These are phyloP conservation scores for Fagus crenata DNA, from an alignment of 306 rosid species.

Conservation along the genomic window DNA sequence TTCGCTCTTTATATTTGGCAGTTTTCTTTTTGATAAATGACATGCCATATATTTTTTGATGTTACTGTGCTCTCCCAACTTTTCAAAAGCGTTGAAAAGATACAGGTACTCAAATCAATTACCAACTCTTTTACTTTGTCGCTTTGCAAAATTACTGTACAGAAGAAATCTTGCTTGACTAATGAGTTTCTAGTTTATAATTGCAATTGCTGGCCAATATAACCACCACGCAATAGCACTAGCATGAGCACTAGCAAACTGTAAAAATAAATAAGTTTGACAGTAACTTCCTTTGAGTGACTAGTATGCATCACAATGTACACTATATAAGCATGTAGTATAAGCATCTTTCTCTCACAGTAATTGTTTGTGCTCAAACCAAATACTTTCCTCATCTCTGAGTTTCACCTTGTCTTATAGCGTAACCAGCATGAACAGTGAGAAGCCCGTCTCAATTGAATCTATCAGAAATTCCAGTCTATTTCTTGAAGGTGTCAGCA, in stretches of 20 bases:
- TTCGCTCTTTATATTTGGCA: not conserved
- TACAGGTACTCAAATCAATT: too few relatives aligned
- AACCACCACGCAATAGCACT: too few relatives aligned
- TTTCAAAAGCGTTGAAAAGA: too few relatives aligned
- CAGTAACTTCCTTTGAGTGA: too few relatives aligned
- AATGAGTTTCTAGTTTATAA: not conserved
- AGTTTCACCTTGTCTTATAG: not conserved
- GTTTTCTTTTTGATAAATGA: conserved; percentile 1
- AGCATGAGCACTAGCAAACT: too few relatives aligned
- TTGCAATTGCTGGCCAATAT: too few relatives aligned
- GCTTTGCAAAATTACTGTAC: too few relatives aligned
- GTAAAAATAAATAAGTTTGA: too few relatives aligned
- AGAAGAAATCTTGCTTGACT: too few relatives aligned
- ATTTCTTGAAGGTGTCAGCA: conserved; percentile 4
- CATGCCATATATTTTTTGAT: conserved; percentile 4
- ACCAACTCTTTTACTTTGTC: too few relatives aligned
- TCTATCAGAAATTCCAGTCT: conserved; percentile 7
- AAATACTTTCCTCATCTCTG: not conserved
- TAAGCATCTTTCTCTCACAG: not conserved
- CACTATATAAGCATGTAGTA: not conserved
- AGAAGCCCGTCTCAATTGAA: not conserved
- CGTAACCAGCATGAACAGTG: conserved; percentile 10
- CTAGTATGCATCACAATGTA: not conserved
- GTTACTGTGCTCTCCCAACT: not conserved
- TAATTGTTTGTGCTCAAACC: conserved; percentile 7